Percentiles rank a stretch among this genome's conserved stretches.
Conservation (phyloP, 2,329 filamentous ascomycete species). For the Ophiostoma australiae region DNA sequence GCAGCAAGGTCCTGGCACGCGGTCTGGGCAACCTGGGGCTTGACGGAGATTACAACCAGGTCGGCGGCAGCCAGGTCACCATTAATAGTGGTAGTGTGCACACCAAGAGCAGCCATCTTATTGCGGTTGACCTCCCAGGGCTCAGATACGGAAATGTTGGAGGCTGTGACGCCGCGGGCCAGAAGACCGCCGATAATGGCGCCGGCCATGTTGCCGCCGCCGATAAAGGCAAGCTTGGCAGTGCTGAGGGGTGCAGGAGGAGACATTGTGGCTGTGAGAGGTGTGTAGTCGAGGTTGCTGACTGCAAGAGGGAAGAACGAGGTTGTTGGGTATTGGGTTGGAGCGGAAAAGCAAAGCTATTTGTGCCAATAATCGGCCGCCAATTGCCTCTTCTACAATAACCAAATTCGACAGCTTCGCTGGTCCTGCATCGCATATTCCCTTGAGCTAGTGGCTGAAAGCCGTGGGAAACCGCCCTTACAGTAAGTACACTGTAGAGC, state of each 20-base stretch:
- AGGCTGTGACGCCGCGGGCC: slow-evolving; percentile 40
- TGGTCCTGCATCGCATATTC: not conserved
- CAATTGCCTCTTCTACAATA: not conserved
- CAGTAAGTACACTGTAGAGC: not conserved
- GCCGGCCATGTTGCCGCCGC: slow-evolving; percentile 50
- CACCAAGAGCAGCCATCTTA: slow-evolving; percentile 45
- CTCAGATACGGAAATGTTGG: slow-evolving; percentile 46
- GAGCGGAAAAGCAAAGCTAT: not conserved
- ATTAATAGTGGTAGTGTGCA: slow-evolving; percentile 45
- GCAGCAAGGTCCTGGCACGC: slow-evolving; percentile 46
- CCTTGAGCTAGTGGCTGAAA: slow-evolving; percentile 17
- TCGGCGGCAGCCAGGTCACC: slow-evolving; percentile 43
- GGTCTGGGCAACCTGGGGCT: slow-evolving; percentile 46
- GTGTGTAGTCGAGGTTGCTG: not conserved
- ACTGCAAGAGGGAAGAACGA: not conserved
- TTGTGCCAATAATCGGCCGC: slow-evolving; percentile 3
- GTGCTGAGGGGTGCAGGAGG: slow-evolving; percentile 30
- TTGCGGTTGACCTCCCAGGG: slow-evolving; percentile 50
- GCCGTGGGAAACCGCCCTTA: slow-evolving; percentile 10
- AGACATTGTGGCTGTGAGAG: slow-evolving; percentile 22
- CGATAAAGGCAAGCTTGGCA: slow-evolving; percentile 38
- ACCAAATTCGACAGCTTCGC: slow-evolving; percentile 6
- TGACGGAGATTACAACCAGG: slow-evolving; percentile 47
- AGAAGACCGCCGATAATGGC: slow-evolving; percentile 49
- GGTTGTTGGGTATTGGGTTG: not conserved